Base-by-base conservation (phyloP, 1,139 yeast species). In the Magnusiomyces paraingens region DNA sequence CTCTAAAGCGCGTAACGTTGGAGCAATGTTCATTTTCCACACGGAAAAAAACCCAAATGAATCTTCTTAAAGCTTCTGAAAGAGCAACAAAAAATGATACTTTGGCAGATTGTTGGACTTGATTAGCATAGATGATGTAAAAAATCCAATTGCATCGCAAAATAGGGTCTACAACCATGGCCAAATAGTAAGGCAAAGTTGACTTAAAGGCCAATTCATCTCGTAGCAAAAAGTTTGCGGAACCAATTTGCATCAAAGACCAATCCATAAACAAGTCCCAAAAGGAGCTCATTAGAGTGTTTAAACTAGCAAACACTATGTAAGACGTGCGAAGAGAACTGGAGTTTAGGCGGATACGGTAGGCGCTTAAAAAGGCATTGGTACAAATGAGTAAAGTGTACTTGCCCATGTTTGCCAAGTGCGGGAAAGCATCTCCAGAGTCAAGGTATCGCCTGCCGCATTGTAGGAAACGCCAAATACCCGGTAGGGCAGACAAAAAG, bases 251-350 rank as follows among this genome's bases (percentile, higher is more conserved):
- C 56, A 86, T 73, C 61, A 93, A 73, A 1, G 97, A 90, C 91
- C 96, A 94, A 73, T 93, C 99, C 96, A 93, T 89, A 40, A 89
- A 74, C 11, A 94, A 71, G 70, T 93, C 99, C 99, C 99, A 93
- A 12, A 83, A 62, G 0, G 87, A 70, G 32, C 90, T 77, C 64
- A 79, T 81, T 0, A 84, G 55, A 0, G 97, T 83, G 66, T 93
- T 91, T 46, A 87, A 60, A 1, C 79, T 67, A 0, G 96, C 97
- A 72, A 90, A 79, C 1, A 82, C 69, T 32, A 93, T 86, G 63
- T 89, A 86, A 1, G 79, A 74, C 0, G 80, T 79, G 56, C 84
- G 74, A 59, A 79, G 73, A 1, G 65, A 57, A 0, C 72, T 62
- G 14, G 75, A 72, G 3, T 59, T 57, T 12, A 70, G 69, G 44